Base-by-base conservation (phyloP, 345 rosid species). In the Hevea brasiliensis region DNA sequence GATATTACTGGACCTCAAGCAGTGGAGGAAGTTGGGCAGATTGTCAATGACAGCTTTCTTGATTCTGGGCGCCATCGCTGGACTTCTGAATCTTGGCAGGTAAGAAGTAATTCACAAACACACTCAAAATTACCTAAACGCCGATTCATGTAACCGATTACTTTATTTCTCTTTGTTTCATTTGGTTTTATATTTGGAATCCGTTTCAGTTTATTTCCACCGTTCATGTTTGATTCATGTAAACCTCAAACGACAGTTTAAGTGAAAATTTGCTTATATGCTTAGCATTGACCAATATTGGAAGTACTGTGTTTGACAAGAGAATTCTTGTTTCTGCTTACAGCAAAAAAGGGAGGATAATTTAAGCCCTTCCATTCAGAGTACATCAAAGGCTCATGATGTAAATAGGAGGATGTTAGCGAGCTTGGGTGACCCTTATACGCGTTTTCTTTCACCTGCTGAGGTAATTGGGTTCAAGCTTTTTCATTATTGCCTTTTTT, bases 1-100 rank as follows among this genome's bases (percentile, higher is more conserved):
- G 81, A 71, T 55, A 59, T 40, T 62, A 37, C 26, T 1, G 84
- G 56, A 70, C 72, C 84, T 75, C 80, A 74, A 35, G 76, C 73
- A 29, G 85, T 92, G 44, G 89, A 89, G 83, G 97, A 94, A 83
- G 98, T 97, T 74, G 92, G 98, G 98, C 85, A 89, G 84, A 87
- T 94, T 29, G 90, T 92, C 32, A 89, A 90, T 65, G 97, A 85
- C 7, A 85, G 90, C 73, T 94, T 88, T 68, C 87, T 90, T 6
- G 85, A 86, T 2, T n/a, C 85, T 51, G 88, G 84, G 24, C 82
- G 87, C 72, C 84, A 67, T 56, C 82, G 81, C 7, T 94, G 97
- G 98, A 82, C 88, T 58, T 83, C 91, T 48, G 79, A 92, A 55
- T 69, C 83, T 11, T 94, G 97, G 97, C 84, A 82, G 94, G 96